phyloP scores from a whole-genome alignment of 2,329 filamentous ascomycete genomes.

The Aspergillus aculeatus region DNA sequence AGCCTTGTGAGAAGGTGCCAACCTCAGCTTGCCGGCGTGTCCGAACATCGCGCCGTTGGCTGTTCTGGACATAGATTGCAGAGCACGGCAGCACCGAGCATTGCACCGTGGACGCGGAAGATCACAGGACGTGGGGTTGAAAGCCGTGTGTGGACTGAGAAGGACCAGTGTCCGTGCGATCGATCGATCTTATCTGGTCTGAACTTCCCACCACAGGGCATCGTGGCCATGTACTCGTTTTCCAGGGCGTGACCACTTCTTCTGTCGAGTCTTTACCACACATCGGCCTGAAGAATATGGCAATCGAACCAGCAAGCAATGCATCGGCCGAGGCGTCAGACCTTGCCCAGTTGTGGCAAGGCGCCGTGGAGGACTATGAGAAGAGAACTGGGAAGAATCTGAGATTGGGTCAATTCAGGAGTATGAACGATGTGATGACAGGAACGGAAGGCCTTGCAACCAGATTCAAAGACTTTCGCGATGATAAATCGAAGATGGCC shows the following conservation, averaged over 20 bases:
- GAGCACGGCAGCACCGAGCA: not conserved
- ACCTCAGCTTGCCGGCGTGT: not conserved
- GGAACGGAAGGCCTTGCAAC: conserved; percentile 2
- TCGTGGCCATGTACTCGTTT: not conserved
- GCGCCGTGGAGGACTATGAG: conserved; percentile 6
- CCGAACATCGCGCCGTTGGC: not conserved
- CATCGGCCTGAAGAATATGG: not conserved
- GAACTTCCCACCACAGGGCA: not conserved
- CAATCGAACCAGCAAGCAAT: not conserved
- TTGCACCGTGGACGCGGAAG: not conserved
- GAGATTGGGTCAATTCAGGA: not conserved
- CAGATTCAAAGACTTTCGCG: conserved; percentile 7
- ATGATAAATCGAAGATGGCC: conserved; percentile 1
- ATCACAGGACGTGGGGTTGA: not conserved
- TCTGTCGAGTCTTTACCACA: not conserved
- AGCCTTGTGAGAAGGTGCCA: too few relatives aligned
- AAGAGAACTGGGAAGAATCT: conserved; percentile 2
- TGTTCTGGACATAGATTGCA: not conserved
- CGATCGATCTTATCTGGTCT: not conserved
- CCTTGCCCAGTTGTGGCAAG: conserved; percentile 6
- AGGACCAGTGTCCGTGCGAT: not conserved
- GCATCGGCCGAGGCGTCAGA: not conserved
- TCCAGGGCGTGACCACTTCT: not conserved
- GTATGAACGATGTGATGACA: conserved; percentile 4
- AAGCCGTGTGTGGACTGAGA: not conserved